A percentile compares a stretch with the other conserved stretches of the same genome.
Conservation (phyloP, 768 basidiomycete genomes). For the Russula abietina region DNA sequence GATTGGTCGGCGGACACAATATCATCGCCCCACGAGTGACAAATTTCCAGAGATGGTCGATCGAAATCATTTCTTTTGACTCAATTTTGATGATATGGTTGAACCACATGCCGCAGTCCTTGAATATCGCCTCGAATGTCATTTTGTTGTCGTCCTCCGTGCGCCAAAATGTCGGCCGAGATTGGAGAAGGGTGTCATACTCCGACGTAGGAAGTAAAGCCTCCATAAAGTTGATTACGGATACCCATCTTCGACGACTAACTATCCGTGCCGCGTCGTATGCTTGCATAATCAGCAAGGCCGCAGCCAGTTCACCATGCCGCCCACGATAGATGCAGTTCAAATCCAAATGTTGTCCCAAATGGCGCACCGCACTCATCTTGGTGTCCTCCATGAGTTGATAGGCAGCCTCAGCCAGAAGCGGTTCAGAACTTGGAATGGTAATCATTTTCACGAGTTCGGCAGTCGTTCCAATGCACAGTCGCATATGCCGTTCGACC, state of each 20-base stretch:
- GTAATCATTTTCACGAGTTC: neutral
- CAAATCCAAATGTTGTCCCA: neutral
- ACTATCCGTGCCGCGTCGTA: neutral
- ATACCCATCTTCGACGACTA: too few species aligned
- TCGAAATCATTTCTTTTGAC: too few species aligned
- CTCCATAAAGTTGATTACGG: too few species aligned
- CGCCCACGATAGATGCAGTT: neutral
- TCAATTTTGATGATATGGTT: too few species aligned
- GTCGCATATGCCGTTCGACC: constrained; percentile 1
- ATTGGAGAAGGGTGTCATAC: too few species aligned
- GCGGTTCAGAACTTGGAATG: neutral
- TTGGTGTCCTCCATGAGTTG: neutral
- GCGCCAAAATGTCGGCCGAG: too few species aligned
- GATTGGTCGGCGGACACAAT: neutral
- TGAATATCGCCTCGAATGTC: neutral
- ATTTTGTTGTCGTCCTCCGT: neutral
- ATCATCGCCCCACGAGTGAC: neutral
- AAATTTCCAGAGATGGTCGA: too few species aligned
- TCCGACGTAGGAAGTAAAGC: too few species aligned
- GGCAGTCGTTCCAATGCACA: neutral
- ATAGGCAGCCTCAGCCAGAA: neutral
- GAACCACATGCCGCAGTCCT: neutral
- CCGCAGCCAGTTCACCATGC: neutral
- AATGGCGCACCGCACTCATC: neutral
- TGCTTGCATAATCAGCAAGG: neutral